Evolutionary conservation across 495 filamentous ascomycete species (phyloP).

Genomic region (Cercophora newfieldiana): DNA sequence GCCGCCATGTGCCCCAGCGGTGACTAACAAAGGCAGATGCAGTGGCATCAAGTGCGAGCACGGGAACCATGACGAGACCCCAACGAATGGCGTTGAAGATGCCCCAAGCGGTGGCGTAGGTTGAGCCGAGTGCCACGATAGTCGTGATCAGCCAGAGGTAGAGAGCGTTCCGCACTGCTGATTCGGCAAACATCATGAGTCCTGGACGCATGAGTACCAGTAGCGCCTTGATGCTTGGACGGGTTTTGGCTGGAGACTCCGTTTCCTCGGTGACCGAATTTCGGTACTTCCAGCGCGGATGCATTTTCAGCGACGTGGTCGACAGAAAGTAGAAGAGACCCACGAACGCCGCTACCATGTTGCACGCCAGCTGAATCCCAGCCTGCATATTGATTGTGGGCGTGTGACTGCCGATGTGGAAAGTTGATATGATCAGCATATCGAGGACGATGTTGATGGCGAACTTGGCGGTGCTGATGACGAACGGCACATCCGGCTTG

Average conservation of each 20-base stretch:
- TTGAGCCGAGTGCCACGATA: slow-evolving; percentile 60
- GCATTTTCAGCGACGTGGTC: slow-evolving; percentile 24
- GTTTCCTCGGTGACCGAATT: slow-evolving; percentile 1
- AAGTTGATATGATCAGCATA: slow-evolving; percentile 66
- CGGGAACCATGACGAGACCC: slow-evolving; percentile 76
- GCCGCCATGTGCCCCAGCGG: slow-evolving; percentile 62
- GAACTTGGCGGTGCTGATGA: slow-evolving; percentile 66
- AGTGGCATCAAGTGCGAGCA: slow-evolving; percentile 65
- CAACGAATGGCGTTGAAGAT: slow-evolving; percentile 78
- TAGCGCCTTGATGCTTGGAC: slow-evolving; percentile 47
- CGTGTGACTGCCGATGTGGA: slow-evolving; percentile 56
- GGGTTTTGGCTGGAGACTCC: background rate
- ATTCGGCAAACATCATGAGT: slow-evolving; percentile 61
- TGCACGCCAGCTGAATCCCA: slow-evolving; percentile 61
- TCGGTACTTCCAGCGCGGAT: slow-evolving; percentile 19
- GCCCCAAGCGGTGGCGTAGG: slow-evolving; percentile 74
- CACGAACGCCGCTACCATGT: slow-evolving; percentile 54
- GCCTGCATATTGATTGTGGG: slow-evolving; percentile 66
- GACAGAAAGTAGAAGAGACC: slow-evolving; percentile 63
- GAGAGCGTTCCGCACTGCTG: slow-evolving; percentile 64
- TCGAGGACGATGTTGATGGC: slow-evolving; percentile 70
- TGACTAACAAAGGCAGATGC: slow-evolving; percentile 68
- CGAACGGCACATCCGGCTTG: slow-evolving; percentile 68
- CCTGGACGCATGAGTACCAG: slow-evolving; percentile 55
- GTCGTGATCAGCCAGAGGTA: slow-evolving; percentile 72